Evolutionary conservation across 1,139 yeast species (phyloP), one percentile per base, ranked within the genome.

Genomic region (Scheffersomyces cryptocercus): DNA sequence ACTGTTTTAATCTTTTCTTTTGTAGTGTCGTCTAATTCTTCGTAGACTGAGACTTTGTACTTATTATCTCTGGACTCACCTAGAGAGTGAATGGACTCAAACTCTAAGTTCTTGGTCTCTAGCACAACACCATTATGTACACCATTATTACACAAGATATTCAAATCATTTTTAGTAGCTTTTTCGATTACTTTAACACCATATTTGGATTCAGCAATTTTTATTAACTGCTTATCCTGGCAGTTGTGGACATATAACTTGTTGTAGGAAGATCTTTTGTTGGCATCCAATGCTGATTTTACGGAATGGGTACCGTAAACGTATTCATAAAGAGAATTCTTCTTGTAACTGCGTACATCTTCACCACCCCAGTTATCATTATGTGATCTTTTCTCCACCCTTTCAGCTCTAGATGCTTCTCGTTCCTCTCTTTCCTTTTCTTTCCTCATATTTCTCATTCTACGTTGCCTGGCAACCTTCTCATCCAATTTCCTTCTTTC

Each of bases 51-150:
- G 5, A 71, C 43, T 5, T 50, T 47, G 49, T 68, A 77, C 4
- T 58, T 52, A 3, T 71, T 69, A 13, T 58, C 56, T 11, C 62
- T 65, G 2, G 43, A 40, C 20, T 37, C 43, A 1, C 69, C 74
- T 47, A 81, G 64, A 32, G 57, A 56, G 13, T 61, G 56, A 8
- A 83, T 62, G 26, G 69, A 69, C 3, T 75, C 70, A 2, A 80
- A 62, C 12, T 69, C 68, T 28, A 87, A 54, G 3, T 86, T 84
- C 50, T 79, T 77, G 0, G 91, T 77, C 55, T 85, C 89, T 40
- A 88, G 59, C 0, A 86, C 93, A 28, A 84, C 75, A 7, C 95
- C 95, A 61, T 90, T 90, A 64, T 90, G 97, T 10, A 88, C 89
- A 2, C 84, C 93, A 55, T 83, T 80, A 34, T 78, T 73, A 28